phyloP scores from a whole-genome alignment of 768 basidiomycete genomes.

The Lanmaoa rubissima region DNA sequence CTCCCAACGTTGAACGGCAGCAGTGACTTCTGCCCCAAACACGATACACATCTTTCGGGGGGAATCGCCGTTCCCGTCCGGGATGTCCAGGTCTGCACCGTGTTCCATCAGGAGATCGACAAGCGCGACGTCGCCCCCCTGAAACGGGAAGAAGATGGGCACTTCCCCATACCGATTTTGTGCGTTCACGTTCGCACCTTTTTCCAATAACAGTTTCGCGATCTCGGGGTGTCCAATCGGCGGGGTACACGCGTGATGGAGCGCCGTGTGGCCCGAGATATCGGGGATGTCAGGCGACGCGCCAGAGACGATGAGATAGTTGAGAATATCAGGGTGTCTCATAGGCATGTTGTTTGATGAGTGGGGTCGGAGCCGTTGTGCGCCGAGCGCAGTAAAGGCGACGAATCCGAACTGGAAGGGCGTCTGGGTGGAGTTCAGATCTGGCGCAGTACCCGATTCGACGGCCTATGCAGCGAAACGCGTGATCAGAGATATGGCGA shows the following conservation, averaged over 20 bases:
- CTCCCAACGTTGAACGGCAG: conserved; percentile 45
- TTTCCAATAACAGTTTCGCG: conserved; percentile 39
- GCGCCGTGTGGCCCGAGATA: conserved; percentile 48
- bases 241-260: conserved; percentile 44
- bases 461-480: conserved; percentile 16
- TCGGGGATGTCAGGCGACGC: conserved; percentile 42
- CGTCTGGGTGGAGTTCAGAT: conserved; percentile 41
- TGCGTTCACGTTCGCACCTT: conserved; percentile 48
- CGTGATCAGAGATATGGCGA: background rate
- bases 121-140: conserved; percentile 30
- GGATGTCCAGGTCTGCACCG: conserved; percentile 43
- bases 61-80: conserved; percentile 39
- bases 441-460: conserved; percentile 34
- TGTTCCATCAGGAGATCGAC: conserved; percentile 50
- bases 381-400: conserved; percentile 39
- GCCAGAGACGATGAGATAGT: conserved; percentile 42
- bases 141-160: conserved; percentile 37
- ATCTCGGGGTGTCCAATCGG: conserved; percentile 29
- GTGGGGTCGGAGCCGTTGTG: conserved; percentile 32
- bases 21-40: conserved; percentile 45
- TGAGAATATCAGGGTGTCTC: conserved; percentile 37
- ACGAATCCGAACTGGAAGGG: conserved; percentile 44
- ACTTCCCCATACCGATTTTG: conserved; percentile 50
- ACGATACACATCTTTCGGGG: conserved; percentile 31
- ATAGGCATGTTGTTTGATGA: conserved; percentile 9